Conservation (phyloP, 2,329 filamentous ascomycete species). For the Talaromyces sp. region DNA sequence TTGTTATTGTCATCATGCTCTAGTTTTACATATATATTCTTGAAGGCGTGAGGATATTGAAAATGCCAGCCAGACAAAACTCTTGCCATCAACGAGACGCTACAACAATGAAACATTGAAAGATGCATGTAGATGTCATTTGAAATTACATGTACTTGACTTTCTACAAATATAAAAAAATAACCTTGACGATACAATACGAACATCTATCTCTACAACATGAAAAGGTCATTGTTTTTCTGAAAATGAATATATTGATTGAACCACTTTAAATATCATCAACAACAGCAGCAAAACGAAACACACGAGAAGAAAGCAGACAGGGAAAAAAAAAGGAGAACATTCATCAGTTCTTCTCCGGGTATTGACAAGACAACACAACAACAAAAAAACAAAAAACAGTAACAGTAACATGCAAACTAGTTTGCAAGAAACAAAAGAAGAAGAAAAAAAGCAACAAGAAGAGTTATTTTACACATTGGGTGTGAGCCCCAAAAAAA, state of each 20-base stretch:
- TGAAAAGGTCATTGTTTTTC: neutral
- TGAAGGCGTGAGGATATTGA: too few species aligned
- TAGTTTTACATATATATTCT: neutral
- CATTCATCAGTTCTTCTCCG: neutral
- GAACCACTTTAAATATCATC: neutral
- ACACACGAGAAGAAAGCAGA: neutral
- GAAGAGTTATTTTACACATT: neutral
- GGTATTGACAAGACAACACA: constrained; percentile 2
- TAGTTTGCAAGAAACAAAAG: neutral
- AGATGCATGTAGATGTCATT: neutral
- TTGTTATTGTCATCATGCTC: neutral
- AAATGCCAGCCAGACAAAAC: too few species aligned
- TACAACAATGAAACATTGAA: too few species aligned
- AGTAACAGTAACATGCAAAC: neutral
- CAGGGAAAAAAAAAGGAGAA: neutral
- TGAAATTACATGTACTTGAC: neutral
- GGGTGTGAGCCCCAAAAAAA: neutral
- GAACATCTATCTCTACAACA: too few species aligned
- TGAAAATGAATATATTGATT: neutral
- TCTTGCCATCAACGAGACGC: too few species aligned
- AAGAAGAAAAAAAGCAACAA: neutral
- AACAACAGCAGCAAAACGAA: neutral
- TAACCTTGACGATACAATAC: neutral
- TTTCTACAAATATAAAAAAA: too few species aligned
- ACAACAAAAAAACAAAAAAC: neutral